Base-by-base conservation (phyloP, 495 filamentous ascomycete genomes). In the Neurospora sp. region DNA sequence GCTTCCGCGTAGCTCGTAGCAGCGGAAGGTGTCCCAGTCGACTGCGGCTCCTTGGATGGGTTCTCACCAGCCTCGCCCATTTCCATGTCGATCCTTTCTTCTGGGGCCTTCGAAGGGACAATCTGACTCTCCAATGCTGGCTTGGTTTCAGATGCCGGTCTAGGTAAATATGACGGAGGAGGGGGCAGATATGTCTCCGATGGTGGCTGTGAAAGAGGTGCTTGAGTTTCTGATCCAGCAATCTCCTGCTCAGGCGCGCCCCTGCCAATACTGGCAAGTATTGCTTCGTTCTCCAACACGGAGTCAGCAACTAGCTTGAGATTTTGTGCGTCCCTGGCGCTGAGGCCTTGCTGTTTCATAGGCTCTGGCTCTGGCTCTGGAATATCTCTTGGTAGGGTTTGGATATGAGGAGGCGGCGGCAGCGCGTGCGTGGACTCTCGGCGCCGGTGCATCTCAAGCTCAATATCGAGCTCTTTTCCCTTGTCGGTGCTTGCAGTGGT, bases 401-500 rank as follows among this genome's bases (percentile, higher is more conserved):
- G 74, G 73, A 73, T 39, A 73, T 70, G 20, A 37, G 20, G 18
- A 74, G 42, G 18, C 54, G 54, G 54, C 27, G 69, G 23, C 12
- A 71, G 54, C 23, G 72, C 66, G 10, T 73, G 71, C 8, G 70
- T 31, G 6, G 46, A 23, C 35, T 73, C 76, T 12, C 69, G 73
- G 4, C 38, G 70, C 39, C 71, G 72, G n/a, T 59, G 72, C 16
- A 40, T 69, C 8, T 76, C 75, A 7, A 72, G 18, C 4, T 76
- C 78, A 2, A 72, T 37, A 12, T 79, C 79, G 5, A 70, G 70
- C 16, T 79, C 80, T 31, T 79, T 82, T 5, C 77, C 76, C 69
- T 77, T 81, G 6, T 81, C 80, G 0, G 78, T 77, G 62, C 74
- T 73, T 27, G 78, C 73, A 0, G 77, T 80, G 2, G 80, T 79